Evolutionary conservation across 2,329 filamentous ascomycete species (phyloP).

Genomic region (Beauveria sp.): DNA sequence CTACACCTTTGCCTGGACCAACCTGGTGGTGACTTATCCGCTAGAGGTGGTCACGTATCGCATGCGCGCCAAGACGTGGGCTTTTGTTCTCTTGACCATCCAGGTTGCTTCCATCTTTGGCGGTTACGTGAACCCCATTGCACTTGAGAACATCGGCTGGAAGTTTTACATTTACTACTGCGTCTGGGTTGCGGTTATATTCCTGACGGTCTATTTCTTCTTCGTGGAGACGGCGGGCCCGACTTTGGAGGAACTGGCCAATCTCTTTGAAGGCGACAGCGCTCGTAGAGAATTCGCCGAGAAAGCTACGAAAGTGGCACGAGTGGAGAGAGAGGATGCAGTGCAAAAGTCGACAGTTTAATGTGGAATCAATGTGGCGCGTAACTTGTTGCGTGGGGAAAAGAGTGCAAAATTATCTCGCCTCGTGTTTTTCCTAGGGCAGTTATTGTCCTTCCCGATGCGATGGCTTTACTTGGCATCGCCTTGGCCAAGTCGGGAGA

Average conservation of each 20-base stretch:
- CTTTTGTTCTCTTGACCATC: constrained; percentile 32
- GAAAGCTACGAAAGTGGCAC: constrained; percentile 13
- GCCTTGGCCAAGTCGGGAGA: background rate
- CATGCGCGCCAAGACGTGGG: constrained; percentile 35
- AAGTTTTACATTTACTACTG: constrained; percentile 35
- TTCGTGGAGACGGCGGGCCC: constrained; percentile 31
- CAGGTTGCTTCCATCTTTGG: constrained; percentile 30
- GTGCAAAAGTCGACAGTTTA: constrained; percentile 2
- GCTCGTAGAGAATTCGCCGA: constrained; percentile 12
- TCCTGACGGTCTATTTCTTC: constrained; percentile 32
- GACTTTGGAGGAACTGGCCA: constrained; percentile 27
- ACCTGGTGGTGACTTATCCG: constrained; percentile 34
- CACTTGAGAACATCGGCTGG: constrained; percentile 29
- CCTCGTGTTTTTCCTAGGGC: background rate
- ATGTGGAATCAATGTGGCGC: background rate
- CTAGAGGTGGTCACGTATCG: constrained; percentile 33
- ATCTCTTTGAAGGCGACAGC: constrained; percentile 16
- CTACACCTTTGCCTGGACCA: constrained; percentile 36
- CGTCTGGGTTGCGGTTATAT: constrained; percentile 29
- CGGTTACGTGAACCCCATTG: constrained; percentile 32
- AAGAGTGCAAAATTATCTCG: background rate
- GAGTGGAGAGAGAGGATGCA: constrained; percentile 11
- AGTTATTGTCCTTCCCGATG: background rate
- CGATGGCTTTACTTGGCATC: background rate
- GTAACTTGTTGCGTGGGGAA: background rate